Evolutionary conservation across 2,329 filamentous ascomycete species (phyloP).

Genomic region (Ceratocystis cacaofunesta): DNA sequence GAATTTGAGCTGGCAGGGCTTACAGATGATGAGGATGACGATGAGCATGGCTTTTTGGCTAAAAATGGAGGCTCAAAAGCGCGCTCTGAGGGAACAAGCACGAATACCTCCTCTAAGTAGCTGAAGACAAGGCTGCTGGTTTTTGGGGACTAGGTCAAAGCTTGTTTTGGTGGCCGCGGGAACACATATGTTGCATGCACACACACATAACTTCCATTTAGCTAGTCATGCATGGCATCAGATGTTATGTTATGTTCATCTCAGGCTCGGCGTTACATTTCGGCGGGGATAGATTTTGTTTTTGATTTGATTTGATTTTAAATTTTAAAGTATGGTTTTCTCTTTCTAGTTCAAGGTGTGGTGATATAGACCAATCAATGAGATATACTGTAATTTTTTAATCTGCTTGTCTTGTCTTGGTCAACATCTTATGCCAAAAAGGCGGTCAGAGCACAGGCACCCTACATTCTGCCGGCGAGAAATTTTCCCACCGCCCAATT

Average conservation of each 20-base stretch:
- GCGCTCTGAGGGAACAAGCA: neutral
- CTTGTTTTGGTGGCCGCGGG: neutral
- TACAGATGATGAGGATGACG: slow-evolving; percentile 59
- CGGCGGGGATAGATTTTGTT: neutral
- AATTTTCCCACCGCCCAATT: slow-evolving; percentile 13
- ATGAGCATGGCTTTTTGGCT: slow-evolving; percentile 22
- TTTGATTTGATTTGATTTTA: neutral
- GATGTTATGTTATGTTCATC: neutral
- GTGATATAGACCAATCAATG: neutral
- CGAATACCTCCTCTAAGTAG: neutral
- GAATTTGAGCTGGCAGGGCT: slow-evolving; percentile 88
- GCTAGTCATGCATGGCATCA: neutral
- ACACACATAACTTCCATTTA: neutral
- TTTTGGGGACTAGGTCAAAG: neutral
- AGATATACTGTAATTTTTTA: no score
- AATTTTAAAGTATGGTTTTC: neutral
- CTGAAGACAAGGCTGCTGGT: no score
- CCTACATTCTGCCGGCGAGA: slow-evolving; percentile 5
- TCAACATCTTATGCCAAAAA: neutral
- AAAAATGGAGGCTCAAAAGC: neutral
- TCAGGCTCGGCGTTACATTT: neutral
- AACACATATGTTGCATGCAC: neutral
- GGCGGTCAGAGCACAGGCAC: neutral
- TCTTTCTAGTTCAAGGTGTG: neutral
- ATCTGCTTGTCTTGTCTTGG: neutral